phyloP scores from a whole-genome alignment of 2,329 filamentous ascomycete species.

The Juglanconis sp. region DNA sequence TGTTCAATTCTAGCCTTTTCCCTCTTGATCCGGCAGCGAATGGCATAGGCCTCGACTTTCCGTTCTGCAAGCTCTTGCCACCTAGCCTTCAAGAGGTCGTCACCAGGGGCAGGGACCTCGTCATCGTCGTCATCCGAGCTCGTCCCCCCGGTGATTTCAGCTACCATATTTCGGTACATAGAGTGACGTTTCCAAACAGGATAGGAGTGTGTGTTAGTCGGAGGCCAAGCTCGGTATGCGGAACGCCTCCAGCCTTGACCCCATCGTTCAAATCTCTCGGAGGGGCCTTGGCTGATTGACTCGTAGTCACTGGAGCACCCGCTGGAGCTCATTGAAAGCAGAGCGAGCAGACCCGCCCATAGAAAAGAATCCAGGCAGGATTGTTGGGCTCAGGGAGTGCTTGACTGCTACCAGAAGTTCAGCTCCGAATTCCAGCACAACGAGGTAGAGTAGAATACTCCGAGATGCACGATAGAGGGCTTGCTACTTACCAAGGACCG shows the following conservation, averaged over 20 bases:
- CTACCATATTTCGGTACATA: neutral
- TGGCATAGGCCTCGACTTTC: slow-evolving; percentile 20
- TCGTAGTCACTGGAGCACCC: neutral
- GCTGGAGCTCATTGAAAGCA: neutral
- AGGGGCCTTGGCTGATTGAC: neutral
- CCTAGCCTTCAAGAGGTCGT: neutral
- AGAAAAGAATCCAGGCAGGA: neutral
- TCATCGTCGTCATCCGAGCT: neutral
- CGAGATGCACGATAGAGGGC: neutral
- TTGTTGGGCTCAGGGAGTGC: neutral
- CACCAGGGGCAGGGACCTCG: neutral
- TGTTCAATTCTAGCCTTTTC: neutral
- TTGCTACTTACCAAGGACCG: neutral
- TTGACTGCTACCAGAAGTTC: too few species aligned
- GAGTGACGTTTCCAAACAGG: neutral
- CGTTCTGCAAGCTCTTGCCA: slow-evolving; percentile 23
- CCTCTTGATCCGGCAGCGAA: slow-evolving; percentile 2
- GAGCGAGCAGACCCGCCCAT: neutral
- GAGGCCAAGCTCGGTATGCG: neutral
- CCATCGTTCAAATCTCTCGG: neutral
- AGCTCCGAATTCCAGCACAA: too few species aligned
- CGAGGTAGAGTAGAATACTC: too few species aligned
- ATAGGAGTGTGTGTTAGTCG: neutral
- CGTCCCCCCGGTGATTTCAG: neutral
- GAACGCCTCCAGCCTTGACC: neutral